phyloP scores from a whole-genome alignment of 306 rosid genomes.

The Lotus japonicus region DNA sequence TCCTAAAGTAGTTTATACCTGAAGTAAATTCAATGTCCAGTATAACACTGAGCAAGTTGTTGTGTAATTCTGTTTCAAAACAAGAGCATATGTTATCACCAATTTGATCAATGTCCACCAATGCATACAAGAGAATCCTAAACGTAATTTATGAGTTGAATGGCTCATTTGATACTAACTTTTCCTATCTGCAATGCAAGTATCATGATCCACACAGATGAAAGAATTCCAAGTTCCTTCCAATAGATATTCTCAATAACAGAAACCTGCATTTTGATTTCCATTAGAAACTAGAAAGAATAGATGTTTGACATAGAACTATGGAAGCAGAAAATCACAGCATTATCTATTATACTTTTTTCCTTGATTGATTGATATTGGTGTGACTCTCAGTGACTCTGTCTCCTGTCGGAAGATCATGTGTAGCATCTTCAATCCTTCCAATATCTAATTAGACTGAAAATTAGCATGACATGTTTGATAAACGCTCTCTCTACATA shows the following conservation, averaged over 20 bases:
- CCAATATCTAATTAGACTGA: conserved; percentile 6
- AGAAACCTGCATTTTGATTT: conserved; percentile 36
- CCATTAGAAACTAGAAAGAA: not conserved
- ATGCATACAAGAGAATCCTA: not conserved
- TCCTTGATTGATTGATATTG: not conserved
- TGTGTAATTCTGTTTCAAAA: conserved; percentile 39
- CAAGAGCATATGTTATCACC: not conserved
- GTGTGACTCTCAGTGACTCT: conserved; percentile 25
- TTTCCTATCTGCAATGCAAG: conserved; percentile 29
- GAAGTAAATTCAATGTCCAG: conserved; percentile 49
- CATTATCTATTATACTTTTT: not conserved
- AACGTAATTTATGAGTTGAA: not conserved
- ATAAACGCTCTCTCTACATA: not conserved
- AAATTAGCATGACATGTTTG: not conserved
- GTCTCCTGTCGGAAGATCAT: conserved; percentile 29
- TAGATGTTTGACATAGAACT: not conserved
- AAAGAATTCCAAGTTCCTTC: conserved; percentile 53
- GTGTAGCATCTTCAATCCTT: conserved; percentile 4
- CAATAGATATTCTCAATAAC: conserved; percentile 35
- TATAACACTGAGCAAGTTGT: conserved; percentile 42
- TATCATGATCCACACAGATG: conserved; percentile 48
- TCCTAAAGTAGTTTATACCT: conserved; percentile 28
- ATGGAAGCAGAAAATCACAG: not conserved
- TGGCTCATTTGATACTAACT: conserved; percentile 1
- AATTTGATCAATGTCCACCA: not conserved